phyloP scores from a whole-genome alignment of 2,329 filamentous ascomycete species.

The Blumeriella jaapii region DNA sequence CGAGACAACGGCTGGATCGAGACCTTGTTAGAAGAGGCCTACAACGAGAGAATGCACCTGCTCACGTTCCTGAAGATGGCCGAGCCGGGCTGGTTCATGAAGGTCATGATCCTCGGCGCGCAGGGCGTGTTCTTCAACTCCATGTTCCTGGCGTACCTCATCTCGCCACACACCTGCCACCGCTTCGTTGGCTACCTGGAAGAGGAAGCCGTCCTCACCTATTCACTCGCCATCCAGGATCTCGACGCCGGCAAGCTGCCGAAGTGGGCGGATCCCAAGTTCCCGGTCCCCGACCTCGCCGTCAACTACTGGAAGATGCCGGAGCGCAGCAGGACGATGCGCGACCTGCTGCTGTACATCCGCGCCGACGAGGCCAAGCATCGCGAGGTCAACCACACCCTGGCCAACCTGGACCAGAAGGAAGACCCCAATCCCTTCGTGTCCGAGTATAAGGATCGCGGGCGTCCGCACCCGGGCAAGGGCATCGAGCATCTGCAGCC shows the following conservation, averaged over 20 bases:
- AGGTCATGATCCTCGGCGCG: slow-evolving; percentile 77
- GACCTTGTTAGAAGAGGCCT: slow-evolving; percentile 78
- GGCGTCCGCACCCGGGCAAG: slow-evolving; percentile 57
- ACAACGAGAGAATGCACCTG: slow-evolving; percentile 90
- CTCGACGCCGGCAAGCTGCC: slow-evolving; percentile 77
- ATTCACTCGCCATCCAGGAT: slow-evolving; percentile 79
- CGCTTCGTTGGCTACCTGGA: slow-evolving; percentile 95
- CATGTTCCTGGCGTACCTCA: slow-evolving; percentile 78
- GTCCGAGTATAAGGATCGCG: slow-evolving; percentile 63
- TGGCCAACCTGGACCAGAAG: slow-evolving; percentile 78
- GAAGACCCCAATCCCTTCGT: slow-evolving; percentile 89
- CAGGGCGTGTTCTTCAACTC: slow-evolving; percentile 96
- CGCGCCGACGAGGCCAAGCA: slow-evolving; percentile 84
- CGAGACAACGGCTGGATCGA: slow-evolving; percentile 96
- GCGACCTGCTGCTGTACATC: slow-evolving; percentile 77
- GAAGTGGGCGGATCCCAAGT: slow-evolving; percentile 58
- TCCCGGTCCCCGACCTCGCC: slow-evolving; percentile 78
- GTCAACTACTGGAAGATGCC: slow-evolving; percentile 92
- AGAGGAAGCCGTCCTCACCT: slow-evolving; percentile 93
- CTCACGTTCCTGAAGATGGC: slow-evolving; percentile 89
- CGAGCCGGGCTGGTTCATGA: slow-evolving; percentile 73
- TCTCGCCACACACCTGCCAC: slow-evolving; percentile 80
- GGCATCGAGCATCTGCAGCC: slow-evolving; percentile 50
- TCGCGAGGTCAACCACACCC: slow-evolving; percentile 87
- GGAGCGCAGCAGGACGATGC: slow-evolving; percentile 70